Conservation (phyloP, 2,329 filamentous ascomycete genomes). For the Microcyclosporella mali region DNA sequence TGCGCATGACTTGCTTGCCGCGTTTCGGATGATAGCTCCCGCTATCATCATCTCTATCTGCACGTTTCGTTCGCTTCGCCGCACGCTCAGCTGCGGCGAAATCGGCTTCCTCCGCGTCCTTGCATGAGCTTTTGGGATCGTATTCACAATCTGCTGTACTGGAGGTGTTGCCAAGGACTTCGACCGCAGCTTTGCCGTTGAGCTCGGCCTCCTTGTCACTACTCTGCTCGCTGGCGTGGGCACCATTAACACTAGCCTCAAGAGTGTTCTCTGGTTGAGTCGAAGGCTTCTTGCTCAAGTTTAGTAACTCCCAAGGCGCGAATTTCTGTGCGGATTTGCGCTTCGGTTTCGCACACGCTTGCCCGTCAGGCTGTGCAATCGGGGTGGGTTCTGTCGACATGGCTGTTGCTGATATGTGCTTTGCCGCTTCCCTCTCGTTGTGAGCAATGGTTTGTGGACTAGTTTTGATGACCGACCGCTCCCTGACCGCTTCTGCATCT, state of each 20-base stretch:
- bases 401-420: too few species aligned
- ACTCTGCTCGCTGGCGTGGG: not conserved
- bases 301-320: too few species aligned
- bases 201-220: not conserved
- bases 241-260: not conserved
- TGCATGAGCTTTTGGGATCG: not conserved
- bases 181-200: not conserved
- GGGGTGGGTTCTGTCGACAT: too few species aligned
- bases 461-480: too few species aligned
- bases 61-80: constrained; percentile 6
- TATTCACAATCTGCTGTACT: too few species aligned
- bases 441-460: too few species aligned
- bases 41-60: constrained; percentile 3
- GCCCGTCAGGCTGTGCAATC: not conserved
- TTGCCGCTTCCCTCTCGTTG: too few species aligned
- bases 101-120: constrained; percentile 3
- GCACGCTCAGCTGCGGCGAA: constrained; percentile 6
- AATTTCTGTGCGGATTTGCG: not conserved
- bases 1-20: not conserved
- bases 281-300: too few species aligned
- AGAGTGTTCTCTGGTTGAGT: too few species aligned
- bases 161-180: too few species aligned
- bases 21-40: constrained; percentile 4
- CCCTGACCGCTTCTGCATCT: not conserved
- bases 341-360: not conserved